phyloP scores from a whole-genome alignment of 129 eudicot genomes.

The Pulicaria dysenterica region DNA sequence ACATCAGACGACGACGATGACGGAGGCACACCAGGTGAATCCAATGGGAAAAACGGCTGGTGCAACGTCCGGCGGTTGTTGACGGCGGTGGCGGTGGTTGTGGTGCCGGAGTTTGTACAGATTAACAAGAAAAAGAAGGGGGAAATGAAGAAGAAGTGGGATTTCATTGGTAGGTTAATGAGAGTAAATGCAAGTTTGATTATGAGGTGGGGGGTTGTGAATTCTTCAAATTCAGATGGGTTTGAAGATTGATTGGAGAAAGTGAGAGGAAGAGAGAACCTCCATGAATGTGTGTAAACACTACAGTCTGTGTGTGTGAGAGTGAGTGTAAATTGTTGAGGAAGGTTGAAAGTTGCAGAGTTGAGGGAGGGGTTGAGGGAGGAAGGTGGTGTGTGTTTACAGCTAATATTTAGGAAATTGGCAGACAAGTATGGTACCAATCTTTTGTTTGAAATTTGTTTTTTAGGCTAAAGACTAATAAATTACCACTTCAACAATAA shows the following conservation, averaged over 20 bases:
- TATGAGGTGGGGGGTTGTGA: neutral
- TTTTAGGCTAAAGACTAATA: neutral
- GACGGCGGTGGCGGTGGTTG: constrained; percentile 27
- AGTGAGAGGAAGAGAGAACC: constrained; percentile 29
- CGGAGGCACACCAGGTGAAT: constrained; percentile 35
- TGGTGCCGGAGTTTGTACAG: constrained; percentile 25
- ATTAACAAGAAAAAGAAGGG: constrained; percentile 16
- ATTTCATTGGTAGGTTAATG: constrained; percentile 21
- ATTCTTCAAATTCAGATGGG: neutral
- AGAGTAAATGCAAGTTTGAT: constrained; percentile 34
- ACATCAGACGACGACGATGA: constrained; percentile 23
- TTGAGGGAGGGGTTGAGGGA: neutral
- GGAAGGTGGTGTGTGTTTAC: constrained; percentile 34
- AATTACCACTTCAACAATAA: constrained; percentile 5
- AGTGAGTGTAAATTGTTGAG: constrained; percentile 27
- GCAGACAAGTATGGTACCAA: constrained; percentile 23
- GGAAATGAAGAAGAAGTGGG: constrained; percentile 30
- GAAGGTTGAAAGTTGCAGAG: constrained; percentile 21
- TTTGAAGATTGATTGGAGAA: constrained; percentile 24
- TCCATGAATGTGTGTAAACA: constrained; percentile 23
- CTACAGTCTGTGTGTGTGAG: constrained; percentile 10
- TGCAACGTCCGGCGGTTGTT: constrained; percentile 78
- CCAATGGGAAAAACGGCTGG: constrained; percentile 66
- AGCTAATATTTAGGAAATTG: constrained; percentile 41
- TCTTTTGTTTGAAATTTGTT: constrained; percentile 19